Percentiles rank a stretch among this genome's conserved stretches.
phyloP scores from a whole-genome alignment of 176 grass and related monocot species.

The Tillandsia fasciculata region DNA sequence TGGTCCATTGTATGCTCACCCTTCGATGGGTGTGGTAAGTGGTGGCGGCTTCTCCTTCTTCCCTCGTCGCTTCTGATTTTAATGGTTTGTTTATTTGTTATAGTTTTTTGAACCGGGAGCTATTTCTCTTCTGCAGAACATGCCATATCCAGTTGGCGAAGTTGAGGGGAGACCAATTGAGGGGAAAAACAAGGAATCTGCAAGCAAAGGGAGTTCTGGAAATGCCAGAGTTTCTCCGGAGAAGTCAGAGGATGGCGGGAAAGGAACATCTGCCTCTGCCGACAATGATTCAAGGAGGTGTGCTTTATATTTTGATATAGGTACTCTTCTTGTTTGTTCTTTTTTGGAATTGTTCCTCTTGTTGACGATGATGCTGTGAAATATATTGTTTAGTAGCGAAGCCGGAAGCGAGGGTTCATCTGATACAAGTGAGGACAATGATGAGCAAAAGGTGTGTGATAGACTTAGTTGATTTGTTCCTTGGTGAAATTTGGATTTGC shows the following conservation, averaged over 20 bases:
- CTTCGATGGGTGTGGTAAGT: conserved; percentile 64
- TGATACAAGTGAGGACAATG: conserved; percentile 60
- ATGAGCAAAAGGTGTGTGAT: conserved; percentile 49
- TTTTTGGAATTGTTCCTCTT: conserved; percentile 12
- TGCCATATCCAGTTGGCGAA: conserved; percentile 49
- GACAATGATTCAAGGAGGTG: conserved; percentile 69
- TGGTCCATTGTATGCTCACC: conserved; percentile 74
- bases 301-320: conserved; percentile 1
- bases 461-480: conserved; percentile 19
- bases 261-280: conserved; percentile 20
- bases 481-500: conserved; percentile 7
- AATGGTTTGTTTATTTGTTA: conserved; percentile 15
- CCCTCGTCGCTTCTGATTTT: not conserved
- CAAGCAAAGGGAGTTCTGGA: conserved; percentile 27
- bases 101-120: conserved; percentile 8
- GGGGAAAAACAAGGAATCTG: conserved; percentile 46
- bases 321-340: conserved; percentile 1
- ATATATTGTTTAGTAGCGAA: conserved; percentile 37
- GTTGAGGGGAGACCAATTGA: conserved; percentile 29
- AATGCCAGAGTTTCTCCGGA: conserved; percentile 45
- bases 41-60: not conserved
- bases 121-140: conserved; percentile 23
- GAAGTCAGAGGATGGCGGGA: conserved; percentile 3
- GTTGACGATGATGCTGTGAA: conserved; percentile 7
- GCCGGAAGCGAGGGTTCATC: conserved; percentile 69